These are phyloP conservation scores for Oxytropis ochrocephala DNA, from an alignment of 306 rosid genomes.

Conservation along the genomic window DNA sequence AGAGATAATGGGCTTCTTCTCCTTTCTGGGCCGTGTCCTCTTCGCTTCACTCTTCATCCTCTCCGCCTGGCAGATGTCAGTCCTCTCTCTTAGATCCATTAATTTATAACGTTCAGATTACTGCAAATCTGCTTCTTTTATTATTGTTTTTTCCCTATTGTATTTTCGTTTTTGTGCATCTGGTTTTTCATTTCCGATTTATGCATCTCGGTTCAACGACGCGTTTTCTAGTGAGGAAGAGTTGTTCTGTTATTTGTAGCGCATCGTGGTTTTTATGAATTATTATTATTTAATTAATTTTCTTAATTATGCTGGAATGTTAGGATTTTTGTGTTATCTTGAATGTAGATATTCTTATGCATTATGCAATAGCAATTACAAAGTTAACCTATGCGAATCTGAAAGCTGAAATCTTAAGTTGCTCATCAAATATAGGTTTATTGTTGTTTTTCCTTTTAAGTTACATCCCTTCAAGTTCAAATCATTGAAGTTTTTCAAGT, in stretches of 20 bases:
- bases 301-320: not conserved
- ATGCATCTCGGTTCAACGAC: too few relatives aligned
- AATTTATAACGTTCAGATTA: not conserved
- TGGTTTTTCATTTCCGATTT: constrained; percentile 4
- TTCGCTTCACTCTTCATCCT: constrained; percentile 90
- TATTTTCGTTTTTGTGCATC: not conserved
- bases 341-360: not conserved
- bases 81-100: constrained; percentile 26
- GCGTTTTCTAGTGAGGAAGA: not conserved
- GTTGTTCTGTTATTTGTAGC: not conserved
- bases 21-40: constrained; percentile 82
- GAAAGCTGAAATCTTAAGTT: not conserved
- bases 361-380: not conserved
- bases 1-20: constrained; percentile 59
- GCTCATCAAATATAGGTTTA: not conserved
- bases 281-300: not conserved
- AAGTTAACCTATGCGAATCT: not conserved
- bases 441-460: not conserved
- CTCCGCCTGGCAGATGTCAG: constrained; percentile 85
- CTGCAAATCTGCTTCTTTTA: not conserved
- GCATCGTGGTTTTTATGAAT: not conserved
- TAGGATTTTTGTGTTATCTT: not conserved
- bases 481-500: not conserved
- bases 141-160: not conserved
- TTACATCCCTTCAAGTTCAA: not conserved